These are phyloP conservation scores for Aspergillus bombycis DNA, from an alignment of 2,329 filamentous ascomycete genomes.

Conservation along the genomic window DNA sequence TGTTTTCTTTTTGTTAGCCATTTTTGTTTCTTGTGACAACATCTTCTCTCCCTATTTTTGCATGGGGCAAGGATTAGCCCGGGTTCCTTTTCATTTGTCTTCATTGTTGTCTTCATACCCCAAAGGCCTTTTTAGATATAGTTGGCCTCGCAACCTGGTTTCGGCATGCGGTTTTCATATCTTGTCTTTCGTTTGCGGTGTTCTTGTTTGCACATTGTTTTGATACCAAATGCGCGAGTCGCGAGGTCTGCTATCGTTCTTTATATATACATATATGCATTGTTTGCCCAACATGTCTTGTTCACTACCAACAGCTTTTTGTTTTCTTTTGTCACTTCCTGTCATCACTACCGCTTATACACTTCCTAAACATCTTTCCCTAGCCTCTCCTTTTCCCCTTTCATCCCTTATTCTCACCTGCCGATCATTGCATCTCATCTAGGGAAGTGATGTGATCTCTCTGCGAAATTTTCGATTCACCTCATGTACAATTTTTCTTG, in stretches of 20 bases:
- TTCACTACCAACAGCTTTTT: constrained; percentile 26
- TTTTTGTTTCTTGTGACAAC: constrained; percentile 3
- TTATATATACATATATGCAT: constrained; percentile 27
- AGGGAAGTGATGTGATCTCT: constrained; percentile 13
- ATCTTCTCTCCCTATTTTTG: constrained; percentile 20
- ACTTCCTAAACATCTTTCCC: constrained; percentile 12
- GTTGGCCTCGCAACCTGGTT: constrained; percentile 37
- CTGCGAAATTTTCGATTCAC: constrained; percentile 23
- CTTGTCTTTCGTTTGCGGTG: constrained; percentile 25
- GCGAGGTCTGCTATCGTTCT: constrained; percentile 32
- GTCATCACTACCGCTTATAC: constrained; percentile 11
- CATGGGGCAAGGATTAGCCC: constrained; percentile 28
- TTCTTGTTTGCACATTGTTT: constrained; percentile 26
- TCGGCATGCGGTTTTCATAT: constrained; percentile 26
- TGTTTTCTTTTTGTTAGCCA: neutral
- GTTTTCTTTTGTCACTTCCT: constrained; percentile 14
- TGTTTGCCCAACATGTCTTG: constrained; percentile 10
- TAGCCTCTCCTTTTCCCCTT: constrained; percentile 10
- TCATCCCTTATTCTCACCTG: constrained; percentile 17
- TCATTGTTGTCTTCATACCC: constrained; percentile 40
- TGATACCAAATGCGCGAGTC: constrained; percentile 39
- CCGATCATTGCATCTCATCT: constrained; percentile 18
- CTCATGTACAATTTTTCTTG: constrained; percentile 26
- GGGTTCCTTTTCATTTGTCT: constrained; percentile 27
- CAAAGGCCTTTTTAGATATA: constrained; percentile 43